Evolutionary conservation across 2,329 filamentous ascomycete genomes (phyloP).

Genomic region (Paraphaeosphaeria sporulosa): DNA sequence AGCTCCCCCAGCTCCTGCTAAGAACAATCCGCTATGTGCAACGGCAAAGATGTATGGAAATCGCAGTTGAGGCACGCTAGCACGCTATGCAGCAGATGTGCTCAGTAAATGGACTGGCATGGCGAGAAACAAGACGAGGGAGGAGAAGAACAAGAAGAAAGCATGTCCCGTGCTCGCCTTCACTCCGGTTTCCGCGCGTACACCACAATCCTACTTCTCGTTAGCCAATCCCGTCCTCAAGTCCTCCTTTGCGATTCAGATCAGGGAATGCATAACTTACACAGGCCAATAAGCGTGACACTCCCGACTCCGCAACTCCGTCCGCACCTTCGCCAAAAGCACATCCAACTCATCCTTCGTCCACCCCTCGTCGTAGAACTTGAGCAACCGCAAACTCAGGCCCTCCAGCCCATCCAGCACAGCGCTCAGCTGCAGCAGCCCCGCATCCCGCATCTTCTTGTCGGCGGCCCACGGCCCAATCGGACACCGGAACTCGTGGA

Average conservation of each 20-base stretch:
- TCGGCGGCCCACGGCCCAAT: conserved; percentile 33
- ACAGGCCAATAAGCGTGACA: conserved; percentile 41
- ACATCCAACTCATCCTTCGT: conserved; percentile 34
- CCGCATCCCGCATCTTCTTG: conserved; percentile 29
- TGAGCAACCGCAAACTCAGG: conserved; percentile 31
- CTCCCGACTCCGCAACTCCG: conserved; percentile 27
- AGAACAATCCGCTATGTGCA: neutral
- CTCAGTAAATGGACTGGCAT: neutral
- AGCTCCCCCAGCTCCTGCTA: neutral
- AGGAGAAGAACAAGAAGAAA: no score
- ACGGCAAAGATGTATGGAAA: neutral
- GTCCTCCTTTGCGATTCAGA: neutral
- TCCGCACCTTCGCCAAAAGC: conserved; percentile 28
- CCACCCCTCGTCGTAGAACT: conserved; percentile 35
- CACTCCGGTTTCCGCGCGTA: conserved; percentile 17
- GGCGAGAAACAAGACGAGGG: no score
- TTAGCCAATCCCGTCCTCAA: neutral
- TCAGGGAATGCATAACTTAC: conserved; percentile 25
- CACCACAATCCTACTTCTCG: conserved; percentile 6
- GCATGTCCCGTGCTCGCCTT: neutral
- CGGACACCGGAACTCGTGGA: conserved; percentile 30
- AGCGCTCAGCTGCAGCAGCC: conserved; percentile 36
- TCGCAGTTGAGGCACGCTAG: neutral
- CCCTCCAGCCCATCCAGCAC: conserved; percentile 41
- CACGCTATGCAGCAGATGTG: neutral